phyloP scores from a whole-genome alignment of 345 rosid genomes.

The Syzygium jambos region DNA sequence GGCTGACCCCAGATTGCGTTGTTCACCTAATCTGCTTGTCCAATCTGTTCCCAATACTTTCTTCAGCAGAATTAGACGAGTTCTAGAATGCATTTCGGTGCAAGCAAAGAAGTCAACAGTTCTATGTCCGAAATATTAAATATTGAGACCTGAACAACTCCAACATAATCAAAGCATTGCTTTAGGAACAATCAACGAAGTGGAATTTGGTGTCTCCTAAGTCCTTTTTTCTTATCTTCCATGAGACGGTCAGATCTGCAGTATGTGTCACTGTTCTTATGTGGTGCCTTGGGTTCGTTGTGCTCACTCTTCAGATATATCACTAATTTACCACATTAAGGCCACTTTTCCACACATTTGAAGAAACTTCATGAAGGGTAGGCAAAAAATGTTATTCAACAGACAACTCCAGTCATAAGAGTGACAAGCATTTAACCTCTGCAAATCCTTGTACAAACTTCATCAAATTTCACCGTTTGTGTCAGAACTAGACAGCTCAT shows the following conservation, averaged over 20 bases:
- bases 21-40: constrained; percentile 13
- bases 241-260: not conserved
- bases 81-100: not conserved
- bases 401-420: not conserved
- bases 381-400: not conserved
- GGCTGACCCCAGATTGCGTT: not conserved
- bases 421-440: not conserved
- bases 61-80: not conserved
- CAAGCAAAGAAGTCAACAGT: not conserved
- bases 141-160: not conserved
- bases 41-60: not conserved
- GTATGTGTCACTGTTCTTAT: not conserved
- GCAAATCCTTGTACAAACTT: not conserved
- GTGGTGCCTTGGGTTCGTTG: not conserved
- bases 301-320: not conserved
- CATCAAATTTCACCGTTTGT: not conserved
- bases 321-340: not conserved
- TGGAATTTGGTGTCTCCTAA: not conserved
- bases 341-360: not conserved
- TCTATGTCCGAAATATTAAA: not conserved
- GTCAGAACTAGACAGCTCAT: not conserved
- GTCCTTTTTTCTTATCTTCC: not conserved
- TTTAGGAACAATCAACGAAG: not conserved
- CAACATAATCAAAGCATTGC: not conserved
- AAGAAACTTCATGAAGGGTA: not conserved